Evolutionary conservation across 345 rosid genomes (phyloP).

Genomic region (Salix arbutifolia): DNA sequence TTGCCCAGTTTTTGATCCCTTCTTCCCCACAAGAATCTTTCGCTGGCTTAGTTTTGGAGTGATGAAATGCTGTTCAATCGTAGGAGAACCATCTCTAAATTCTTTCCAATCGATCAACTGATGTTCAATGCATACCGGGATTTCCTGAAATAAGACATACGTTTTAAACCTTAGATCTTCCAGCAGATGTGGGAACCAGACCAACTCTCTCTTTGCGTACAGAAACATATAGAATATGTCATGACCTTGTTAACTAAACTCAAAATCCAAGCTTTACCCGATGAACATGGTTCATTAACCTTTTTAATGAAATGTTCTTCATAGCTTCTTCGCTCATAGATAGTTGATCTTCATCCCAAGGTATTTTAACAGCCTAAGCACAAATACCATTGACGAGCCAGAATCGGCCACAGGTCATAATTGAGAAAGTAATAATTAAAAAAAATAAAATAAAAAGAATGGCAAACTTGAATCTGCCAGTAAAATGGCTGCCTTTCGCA

Average conservation of each 20-base stretch:
- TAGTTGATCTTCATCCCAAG: conserved; percentile 87
- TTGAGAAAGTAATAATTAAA: not conserved
- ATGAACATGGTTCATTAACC: conserved; percentile 79
- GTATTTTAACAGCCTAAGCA: conserved; percentile 80
- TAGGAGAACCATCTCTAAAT: conserved; percentile 70
- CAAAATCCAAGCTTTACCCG: conserved; percentile 47
- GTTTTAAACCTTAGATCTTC: too few species aligned
- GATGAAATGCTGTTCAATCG: conserved; percentile 85
- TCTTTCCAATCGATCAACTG: conserved; percentile 88
- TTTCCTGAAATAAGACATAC: conserved; percentile 43
- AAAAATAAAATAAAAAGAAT: not conserved
- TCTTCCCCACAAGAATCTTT: conserved; percentile 89
- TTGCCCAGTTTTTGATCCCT: conserved; percentile 82
- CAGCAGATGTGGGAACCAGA: not conserved
- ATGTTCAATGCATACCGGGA: conserved; percentile 77
- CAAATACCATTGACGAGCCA: conserved; percentile 22
- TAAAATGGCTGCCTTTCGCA: not conserved
- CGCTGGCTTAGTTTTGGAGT: conserved; percentile 76
- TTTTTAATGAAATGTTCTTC: conserved; percentile 85
- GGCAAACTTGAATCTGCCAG: not conserved
- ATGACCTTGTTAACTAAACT: not conserved
- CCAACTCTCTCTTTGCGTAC: not conserved
- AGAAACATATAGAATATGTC: not conserved
- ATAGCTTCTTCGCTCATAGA: conserved; percentile 78
- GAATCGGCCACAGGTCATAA: conserved; percentile 9